These are phyloP conservation scores for Lichenothelia convexa DNA, from an alignment of 495 filamentous ascomycete species.

Conservation along the genomic window DNA sequence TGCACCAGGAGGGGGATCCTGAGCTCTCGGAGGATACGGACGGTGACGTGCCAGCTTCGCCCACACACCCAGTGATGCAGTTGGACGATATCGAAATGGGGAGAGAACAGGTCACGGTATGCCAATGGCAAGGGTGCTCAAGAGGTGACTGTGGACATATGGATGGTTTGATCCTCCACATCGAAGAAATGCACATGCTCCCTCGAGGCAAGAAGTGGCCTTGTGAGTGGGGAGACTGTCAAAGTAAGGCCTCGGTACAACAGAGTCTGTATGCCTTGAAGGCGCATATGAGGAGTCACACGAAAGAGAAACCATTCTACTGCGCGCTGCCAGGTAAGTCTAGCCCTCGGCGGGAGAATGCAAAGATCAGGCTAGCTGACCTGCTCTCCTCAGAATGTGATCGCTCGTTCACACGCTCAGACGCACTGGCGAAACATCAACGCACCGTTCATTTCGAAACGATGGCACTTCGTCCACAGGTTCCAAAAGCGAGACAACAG, in stretches of 20 bases:
- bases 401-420: constrained; percentile 88
- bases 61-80: constrained; percentile 38
- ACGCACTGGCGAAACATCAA: constrained; percentile 96
- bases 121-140: constrained; percentile 74
- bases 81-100: constrained; percentile 52
- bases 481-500: constrained; percentile 65
- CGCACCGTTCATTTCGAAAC: constrained; percentile 97
- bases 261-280: constrained; percentile 88
- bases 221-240: constrained; percentile 88
- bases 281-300: constrained; percentile 95
- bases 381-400: constrained; percentile 60
- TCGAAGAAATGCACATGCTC: constrained; percentile 85
- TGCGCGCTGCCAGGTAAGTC: constrained; percentile 73
- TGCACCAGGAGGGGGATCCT: constrained; percentile 3
- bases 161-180: constrained; percentile 82
- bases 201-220: constrained; percentile 68
- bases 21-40: constrained; percentile 71
- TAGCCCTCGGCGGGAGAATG: background rate
- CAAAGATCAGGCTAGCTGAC: background rate
- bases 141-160: constrained; percentile 74
- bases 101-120: constrained; percentile 71
- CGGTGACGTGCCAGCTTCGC: constrained; percentile 61
- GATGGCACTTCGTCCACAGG: constrained; percentile 74
- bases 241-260: constrained; percentile 70
- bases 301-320: constrained; percentile 94